Evolutionary conservation across 768 basidiomycete genomes (phyloP), one percentile per base, ranked within the genome.

Genomic region (Cantharellus cinnabarinus): DNA sequence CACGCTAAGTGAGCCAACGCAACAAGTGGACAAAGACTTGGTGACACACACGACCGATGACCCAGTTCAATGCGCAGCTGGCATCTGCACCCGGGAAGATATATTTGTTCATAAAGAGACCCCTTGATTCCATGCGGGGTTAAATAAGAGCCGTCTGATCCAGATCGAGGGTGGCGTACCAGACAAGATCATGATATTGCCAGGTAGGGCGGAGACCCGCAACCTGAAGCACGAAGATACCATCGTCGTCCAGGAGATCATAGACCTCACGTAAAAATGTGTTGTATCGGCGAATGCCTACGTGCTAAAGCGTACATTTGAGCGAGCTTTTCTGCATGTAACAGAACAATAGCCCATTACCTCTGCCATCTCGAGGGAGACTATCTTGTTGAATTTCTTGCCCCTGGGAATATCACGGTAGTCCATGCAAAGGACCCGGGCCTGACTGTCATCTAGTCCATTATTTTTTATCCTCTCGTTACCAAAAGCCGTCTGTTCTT

Each of bases 41-140:
- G 29, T 15, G 15, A 62, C 67, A 42, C 37, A 91, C 80, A 73
- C 88, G 76, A 38, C 73, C 77, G 61, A 99, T 77, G 59, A 95
- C 90, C 94, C 94, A 98, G 44, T 86, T 89, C 39, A 98, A 82
- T 20, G 93, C 88, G 70, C 89, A 89, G 2, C 84, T 89, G 0
- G 95, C 95, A 66, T 99, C 95, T 2, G 94, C 95, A 67, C 94
- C 94, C 51, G 95, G 94, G 83, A 99, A 99, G 68, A 99, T 73
- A 64, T 99, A 98, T 67, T 91, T 91, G 79, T 88, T 93, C 89
- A 93, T 93, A 75, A 93, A 94, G 34, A 93, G 76, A 64, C 90
- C 91, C 87, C 84, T 85, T 29, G 2, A 4, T 29, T 29, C 20
- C 20, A 29, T 29, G 20, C 20, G 20, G 20, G 20, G 20, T 29